Evolutionary conservation across 1,284 basidiomycete genomes (phyloP).

Genomic region (Moesziomyces globuligerus): DNA sequence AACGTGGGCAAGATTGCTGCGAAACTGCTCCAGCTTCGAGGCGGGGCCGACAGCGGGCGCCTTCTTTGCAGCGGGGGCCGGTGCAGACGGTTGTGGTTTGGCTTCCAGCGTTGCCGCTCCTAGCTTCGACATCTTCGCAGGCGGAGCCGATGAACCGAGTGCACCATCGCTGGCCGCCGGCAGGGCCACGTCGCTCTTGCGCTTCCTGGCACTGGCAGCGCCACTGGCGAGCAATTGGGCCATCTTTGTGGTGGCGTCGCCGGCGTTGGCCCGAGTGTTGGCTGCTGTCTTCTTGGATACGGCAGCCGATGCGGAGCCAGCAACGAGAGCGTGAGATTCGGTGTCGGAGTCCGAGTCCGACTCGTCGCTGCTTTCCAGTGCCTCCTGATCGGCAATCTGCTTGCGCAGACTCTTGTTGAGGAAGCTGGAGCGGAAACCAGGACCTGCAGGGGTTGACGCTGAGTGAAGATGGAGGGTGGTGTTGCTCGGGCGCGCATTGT

Average conservation of each 20-base stretch:
- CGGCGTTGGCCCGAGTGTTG: constrained; percentile 43
- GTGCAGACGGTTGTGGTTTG: constrained; percentile 19
- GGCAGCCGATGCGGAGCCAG: constrained; percentile 28
- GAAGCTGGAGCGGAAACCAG: constrained; percentile 55
- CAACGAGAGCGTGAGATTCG: constrained; percentile 26
- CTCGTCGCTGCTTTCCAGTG: constrained; percentile 22
- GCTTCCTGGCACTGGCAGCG: constrained; percentile 25
- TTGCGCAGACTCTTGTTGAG: constrained; percentile 63
- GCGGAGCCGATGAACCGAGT: constrained; percentile 14
- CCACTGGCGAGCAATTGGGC: background rate
- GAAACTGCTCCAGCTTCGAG: constrained; percentile 47
- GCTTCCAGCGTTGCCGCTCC: constrained; percentile 28
- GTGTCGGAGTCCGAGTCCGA: constrained; percentile 39
- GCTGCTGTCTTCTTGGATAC: constrained; percentile 31
- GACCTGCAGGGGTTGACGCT: constrained; percentile 46
- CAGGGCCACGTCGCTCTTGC: constrained; percentile 43
- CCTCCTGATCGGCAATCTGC: constrained; percentile 52
- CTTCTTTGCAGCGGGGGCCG: constrained; percentile 17
- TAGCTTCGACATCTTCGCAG: constrained; percentile 35
- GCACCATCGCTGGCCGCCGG: constrained; percentile 15
- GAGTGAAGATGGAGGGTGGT: constrained; percentile 30
- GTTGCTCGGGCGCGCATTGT: constrained; percentile 20
- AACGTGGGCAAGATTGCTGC: constrained; percentile 45
- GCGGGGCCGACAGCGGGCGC: constrained; percentile 24
- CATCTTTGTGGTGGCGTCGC: constrained; percentile 12